phyloP scores from a whole-genome alignment of 768 basidiomycete genomes.

The Chalciporus piperatus region DNA sequence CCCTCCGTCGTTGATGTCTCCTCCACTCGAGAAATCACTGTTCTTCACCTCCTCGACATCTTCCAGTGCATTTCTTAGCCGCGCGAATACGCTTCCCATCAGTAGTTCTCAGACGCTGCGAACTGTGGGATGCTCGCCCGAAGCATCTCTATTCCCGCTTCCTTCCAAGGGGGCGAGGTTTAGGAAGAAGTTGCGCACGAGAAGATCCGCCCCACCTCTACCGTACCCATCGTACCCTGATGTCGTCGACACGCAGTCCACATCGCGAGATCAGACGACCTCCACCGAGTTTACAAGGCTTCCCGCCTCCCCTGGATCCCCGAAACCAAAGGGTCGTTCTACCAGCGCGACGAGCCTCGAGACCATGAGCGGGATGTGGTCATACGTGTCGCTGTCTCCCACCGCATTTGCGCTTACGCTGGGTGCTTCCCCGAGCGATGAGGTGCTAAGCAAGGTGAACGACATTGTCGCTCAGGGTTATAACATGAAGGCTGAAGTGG shows the following conservation, averaged over 20 bases:
- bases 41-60: conserved; percentile 43
- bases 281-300: conserved; percentile 1
- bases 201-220: conserved; percentile 11
- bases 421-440: conserved; percentile 21
- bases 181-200: conserved; percentile 4
- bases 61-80: conserved; percentile 16
- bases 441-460: conserved; percentile 33
- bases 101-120: neutral
- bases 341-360: conserved; percentile 3
- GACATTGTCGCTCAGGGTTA: conserved; percentile 38
- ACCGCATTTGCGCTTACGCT: conserved; percentile 7
- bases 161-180: conserved; percentile 12
- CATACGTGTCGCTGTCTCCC: conserved; percentile 21
- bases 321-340: conserved; percentile 5
- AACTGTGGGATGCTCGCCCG: conserved; percentile 4
- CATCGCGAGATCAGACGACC: neutral
- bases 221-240: conserved; percentile 25
- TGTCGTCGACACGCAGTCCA: neutral
- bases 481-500: conserved; percentile 22
- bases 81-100: neutral
- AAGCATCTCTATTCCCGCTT: conserved; percentile 16
- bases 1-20: conserved; percentile 56
- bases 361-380: conserved; percentile 5
- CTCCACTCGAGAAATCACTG: conserved; percentile 52
- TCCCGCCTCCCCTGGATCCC: conserved; percentile 9